These are phyloP conservation scores for Lachnellula hyalina DNA, from an alignment of 2,329 filamentous ascomycete species.

Conservation along the genomic window DNA sequence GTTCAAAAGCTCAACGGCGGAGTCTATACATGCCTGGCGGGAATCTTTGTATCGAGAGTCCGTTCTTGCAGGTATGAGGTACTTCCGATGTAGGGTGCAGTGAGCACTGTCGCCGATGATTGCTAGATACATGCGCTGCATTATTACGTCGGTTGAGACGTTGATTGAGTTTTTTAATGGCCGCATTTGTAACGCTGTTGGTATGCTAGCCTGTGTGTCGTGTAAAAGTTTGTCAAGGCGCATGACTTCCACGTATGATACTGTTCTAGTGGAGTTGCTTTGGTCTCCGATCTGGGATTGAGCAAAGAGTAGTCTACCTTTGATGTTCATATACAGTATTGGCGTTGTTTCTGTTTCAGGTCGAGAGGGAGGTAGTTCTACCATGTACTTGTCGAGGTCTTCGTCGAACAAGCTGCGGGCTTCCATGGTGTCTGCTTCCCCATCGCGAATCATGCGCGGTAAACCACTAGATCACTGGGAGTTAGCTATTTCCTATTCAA, in stretches of 20 bases:
- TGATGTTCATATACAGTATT: constrained; percentile 48
- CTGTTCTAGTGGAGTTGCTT: constrained; percentile 41
- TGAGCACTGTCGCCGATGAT: constrained; percentile 39
- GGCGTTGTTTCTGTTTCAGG: constrained; percentile 53
- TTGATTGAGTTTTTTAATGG: constrained; percentile 43
- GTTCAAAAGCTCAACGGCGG: constrained; percentile 41
- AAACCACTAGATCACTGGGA: constrained; percentile 38
- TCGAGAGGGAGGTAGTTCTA: constrained; percentile 49
- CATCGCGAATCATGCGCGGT: constrained; percentile 57
- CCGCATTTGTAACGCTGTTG: constrained; percentile 43
- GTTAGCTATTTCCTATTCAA: no score
- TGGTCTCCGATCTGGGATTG: constrained; percentile 46
- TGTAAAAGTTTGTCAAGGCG: constrained; percentile 41
- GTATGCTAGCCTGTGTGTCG: constrained; percentile 40
- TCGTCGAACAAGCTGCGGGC: constrained; percentile 59
- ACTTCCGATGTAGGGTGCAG: constrained; percentile 8
- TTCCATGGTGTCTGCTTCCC: constrained; percentile 55
- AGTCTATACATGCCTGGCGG: constrained; percentile 44
- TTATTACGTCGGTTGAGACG: constrained; percentile 40
- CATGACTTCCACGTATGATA: constrained; percentile 45
- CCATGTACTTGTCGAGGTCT: constrained; percentile 53
- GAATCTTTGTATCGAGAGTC: constrained; percentile 46
- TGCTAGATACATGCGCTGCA: constrained; percentile 43
- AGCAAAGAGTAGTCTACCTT: constrained; percentile 42
- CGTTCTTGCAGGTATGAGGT: constrained; percentile 39